phyloP scores from a whole-genome alignment of 768 basidiomycete genomes.

The Leucosporidium yakuticum region DNA sequence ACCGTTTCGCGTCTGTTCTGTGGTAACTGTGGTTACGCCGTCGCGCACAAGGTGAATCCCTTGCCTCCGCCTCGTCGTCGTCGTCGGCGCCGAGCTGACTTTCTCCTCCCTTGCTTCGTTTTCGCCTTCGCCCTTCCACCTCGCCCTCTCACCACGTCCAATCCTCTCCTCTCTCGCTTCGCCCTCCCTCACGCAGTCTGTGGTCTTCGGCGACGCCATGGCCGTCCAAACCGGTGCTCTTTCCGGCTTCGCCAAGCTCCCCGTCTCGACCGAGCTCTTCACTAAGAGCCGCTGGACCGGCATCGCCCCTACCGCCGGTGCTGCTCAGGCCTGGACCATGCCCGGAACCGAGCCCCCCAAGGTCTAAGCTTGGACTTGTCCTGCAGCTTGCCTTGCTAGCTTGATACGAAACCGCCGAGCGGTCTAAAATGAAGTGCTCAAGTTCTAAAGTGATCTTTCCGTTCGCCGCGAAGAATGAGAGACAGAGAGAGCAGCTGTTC shows the following conservation, averaged over 20 bases:
- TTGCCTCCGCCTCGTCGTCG: no score
- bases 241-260: slow-evolving; percentile 36
- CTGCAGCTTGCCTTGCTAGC: background rate
- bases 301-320: slow-evolving; percentile 23
- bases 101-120: no score
- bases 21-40: slow-evolving; percentile 35
- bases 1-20: slow-evolving; percentile 37
- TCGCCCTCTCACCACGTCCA: no score
- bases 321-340: slow-evolving; percentile 35
- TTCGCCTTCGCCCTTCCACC: no score
- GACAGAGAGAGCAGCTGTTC: no score
- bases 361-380: background rate
- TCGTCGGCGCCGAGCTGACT: no score
- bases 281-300: slow-evolving; percentile 38
- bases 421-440: no score
- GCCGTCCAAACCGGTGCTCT: slow-evolving; percentile 38
- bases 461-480: no score
- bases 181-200: slow-evolving; percentile 5
- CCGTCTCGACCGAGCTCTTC: slow-evolving; percentile 37
- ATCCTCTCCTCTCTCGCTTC: no score
- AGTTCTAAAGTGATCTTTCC: no score
- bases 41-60: slow-evolving; percentile 30
- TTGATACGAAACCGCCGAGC: no score
- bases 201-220: slow-evolving; percentile 37
- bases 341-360: background rate